Base-by-base conservation (phyloP, 2,329 filamentous ascomycete genomes). In the Cordyceps cicadae region DNA sequence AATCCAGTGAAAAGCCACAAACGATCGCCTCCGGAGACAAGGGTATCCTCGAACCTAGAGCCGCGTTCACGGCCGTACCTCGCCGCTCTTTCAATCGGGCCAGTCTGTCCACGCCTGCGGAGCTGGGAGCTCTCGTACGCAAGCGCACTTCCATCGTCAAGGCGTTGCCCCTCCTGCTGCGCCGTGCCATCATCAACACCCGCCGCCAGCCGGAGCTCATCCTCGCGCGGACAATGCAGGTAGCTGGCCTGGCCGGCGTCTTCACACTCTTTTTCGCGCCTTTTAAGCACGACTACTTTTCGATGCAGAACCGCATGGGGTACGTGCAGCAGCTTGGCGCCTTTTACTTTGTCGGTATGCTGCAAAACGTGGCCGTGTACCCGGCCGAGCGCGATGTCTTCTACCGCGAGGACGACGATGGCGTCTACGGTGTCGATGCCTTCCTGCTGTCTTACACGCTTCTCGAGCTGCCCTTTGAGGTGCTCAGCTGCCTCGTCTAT, bases 311-410 rank as follows among this genome's bases (percentile, higher is more conserved):
- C 55, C 82, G 88, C 1, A 81, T 92, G 66, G 89, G 89, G 0
- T 88, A 90, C 65, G 76, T 91, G 0, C 86, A 91, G 64, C 83
- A 92, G 68, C 79, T 91, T 34, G 82, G 85, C 1, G 85, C 87
- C 0, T 82, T 89, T 41, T 88, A 89, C 71, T 89, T 89, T 66
- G 83, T 89, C 2, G 88, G 88, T 32, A 90, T 92, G 87, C 78
- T 92, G 14, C 87, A 92, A 70, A 91, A 91, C 67, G 86, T 91
- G 4, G 87, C 87, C 3, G 79, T 89, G 8, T 91, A 91, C 67
- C 88, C 88, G 0, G 76, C 76, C 46, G 88, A 91, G 68, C 80
- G 87, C 4, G 87, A 90, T 61, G 87, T 91, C 0, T 92, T 91
- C 70, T 90, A 91, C 68, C 82, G 86, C 65, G 89, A 92, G 72